A percentile compares a stretch with the other conserved stretches of the same genome.
Evolutionary conservation across 2,329 filamentous ascomycete species (phyloP).

Genomic region (Cytospora chrysosperma): DNA sequence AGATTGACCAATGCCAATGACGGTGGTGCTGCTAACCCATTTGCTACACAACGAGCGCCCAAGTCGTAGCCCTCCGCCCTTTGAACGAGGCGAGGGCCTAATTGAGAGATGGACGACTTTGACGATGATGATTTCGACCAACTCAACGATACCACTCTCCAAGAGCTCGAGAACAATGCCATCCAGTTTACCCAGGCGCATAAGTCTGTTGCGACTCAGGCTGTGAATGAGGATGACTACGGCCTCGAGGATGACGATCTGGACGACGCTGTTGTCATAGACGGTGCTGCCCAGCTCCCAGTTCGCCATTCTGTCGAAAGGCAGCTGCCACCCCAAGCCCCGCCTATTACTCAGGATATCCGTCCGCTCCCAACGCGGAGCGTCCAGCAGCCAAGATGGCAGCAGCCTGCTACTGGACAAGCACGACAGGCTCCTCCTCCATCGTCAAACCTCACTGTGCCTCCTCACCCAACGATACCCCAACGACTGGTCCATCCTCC

Average conservation of each 20-base stretch:
- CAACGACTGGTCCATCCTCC: conserved; percentile 44
- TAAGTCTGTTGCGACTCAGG: conserved; percentile 31
- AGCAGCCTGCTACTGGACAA: conserved; percentile 18
- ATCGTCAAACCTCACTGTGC: conserved; percentile 25
- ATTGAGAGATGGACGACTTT: conserved; percentile 54
- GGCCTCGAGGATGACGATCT: conserved; percentile 57
- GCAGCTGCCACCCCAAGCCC: conserved; percentile 36
- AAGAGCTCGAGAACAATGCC: conserved; percentile 64
- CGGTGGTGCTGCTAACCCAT: background rate
- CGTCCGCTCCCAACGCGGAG: conserved; percentile 1
- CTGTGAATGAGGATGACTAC: conserved; percentile 35
- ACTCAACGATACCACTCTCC: conserved; percentile 55
- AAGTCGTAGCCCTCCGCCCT: background rate
- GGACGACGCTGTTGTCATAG: conserved; percentile 57
- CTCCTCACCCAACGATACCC: conserved; percentile 34
- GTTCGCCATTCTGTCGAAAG: conserved; percentile 38
- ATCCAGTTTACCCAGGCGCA: conserved; percentile 59
- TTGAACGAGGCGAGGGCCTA: background rate
- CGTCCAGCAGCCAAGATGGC: conserved; percentile 21
- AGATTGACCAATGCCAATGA: background rate
- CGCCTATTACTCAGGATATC: conserved; percentile 20
- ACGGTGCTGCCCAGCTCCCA: conserved; percentile 43
- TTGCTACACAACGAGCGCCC: background rate
- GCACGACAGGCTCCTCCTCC: conserved; percentile 11
- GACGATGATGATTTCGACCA: conserved; percentile 64